Evolutionary conservation across 495 filamentous ascomycete species (phyloP), one percentile per base, ranked within the genome.

Genomic region (Penicillium daleae): DNA sequence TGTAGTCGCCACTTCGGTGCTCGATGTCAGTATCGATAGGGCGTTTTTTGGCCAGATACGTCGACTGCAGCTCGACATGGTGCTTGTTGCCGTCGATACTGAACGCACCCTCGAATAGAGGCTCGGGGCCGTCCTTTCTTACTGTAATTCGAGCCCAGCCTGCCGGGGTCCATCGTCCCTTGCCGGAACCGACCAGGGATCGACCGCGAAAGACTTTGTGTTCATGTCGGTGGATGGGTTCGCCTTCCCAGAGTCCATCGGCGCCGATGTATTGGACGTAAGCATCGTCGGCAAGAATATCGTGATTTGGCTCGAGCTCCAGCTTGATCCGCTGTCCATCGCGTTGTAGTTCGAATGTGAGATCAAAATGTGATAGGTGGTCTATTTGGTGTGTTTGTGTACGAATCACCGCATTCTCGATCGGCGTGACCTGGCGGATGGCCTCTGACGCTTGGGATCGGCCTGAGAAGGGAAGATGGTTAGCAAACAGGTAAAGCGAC

Each of bases 91-190:
- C 82, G 63, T 87, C 71, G 19, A 98, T 73, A 50, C 89, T 88
- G 77, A 99, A 98, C 3, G 90, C 90, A 29, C 96, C 95, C 75
- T 97, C 91, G 63, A 99, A 98, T 8, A 97, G 74, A 27, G 95
- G 96, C 37, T 84, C 69, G 19, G 77, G 64, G 3, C 95, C 95
- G 78, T 99, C 95, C 64, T 80, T 82, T 65, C 82, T 81, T 33
- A 99, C 76, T 55, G 88, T 83, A 51, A 97, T 87, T 65, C 95
- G 85, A 27, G 93, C 89, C 92, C 91, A 97, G 49, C 95, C 95
- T 21, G 86, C 88, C 66, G 89, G 86, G 44, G 85, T 85, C 94
- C 93, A 97, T 63, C 86, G 80, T 57, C 76, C 86, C 72, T 71
- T 77, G 60, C 85, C 79, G 21, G 84, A 80, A 62, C 87, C 85